phyloP scores from a whole-genome alignment of 2,329 filamentous ascomycete genomes.

The Penicillium sp. region DNA sequence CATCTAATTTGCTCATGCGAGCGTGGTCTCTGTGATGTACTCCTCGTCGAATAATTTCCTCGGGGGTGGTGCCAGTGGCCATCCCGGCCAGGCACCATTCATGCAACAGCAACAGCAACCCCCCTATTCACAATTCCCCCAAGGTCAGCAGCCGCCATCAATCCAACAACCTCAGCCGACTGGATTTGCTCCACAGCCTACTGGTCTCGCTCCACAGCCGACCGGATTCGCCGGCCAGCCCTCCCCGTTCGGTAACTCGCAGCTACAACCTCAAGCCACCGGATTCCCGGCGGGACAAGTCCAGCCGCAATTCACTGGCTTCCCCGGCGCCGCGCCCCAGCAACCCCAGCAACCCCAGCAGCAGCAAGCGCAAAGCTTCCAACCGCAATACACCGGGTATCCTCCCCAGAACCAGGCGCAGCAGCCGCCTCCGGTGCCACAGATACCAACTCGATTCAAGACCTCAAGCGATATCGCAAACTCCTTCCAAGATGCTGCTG shows the following conservation, averaged over 20 bases:
- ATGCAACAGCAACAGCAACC: conserved; percentile 49
- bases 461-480: conserved; percentile 64
- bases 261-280: conserved; percentile 66
- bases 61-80: conserved; percentile 73
- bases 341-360: conserved; percentile 34
- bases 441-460: conserved; percentile 55
- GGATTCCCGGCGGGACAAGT: conserved; percentile 57
- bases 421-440: conserved; percentile 21
- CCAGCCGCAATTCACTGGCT: conserved; percentile 50
- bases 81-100: conserved; percentile 62
- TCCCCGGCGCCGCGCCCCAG: conserved; percentile 37
- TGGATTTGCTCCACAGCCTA: conserved; percentile 46
- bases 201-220: conserved; percentile 55
- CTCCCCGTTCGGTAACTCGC: conserved; percentile 51
- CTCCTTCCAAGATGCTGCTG: conserved; percentile 52
- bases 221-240: conserved; percentile 56
- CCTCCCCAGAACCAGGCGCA: conserved; percentile 46
- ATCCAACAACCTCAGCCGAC: conserved; percentile 55
- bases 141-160: conserved; percentile 49
- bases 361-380: conserved; percentile 42
- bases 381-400: conserved; percentile 60
- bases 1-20: conserved; percentile 29
- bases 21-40: conserved; percentile 63
- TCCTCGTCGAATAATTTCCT: conserved; percentile 84
- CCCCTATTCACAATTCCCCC: conserved; percentile 40